A percentile compares a stretch with the other conserved stretches of the same genome.
These are phyloP conservation scores for Pyrenopolyporus hunteri DNA, from an alignment of 495 filamentous ascomycete species.

Conservation along the genomic window DNA sequence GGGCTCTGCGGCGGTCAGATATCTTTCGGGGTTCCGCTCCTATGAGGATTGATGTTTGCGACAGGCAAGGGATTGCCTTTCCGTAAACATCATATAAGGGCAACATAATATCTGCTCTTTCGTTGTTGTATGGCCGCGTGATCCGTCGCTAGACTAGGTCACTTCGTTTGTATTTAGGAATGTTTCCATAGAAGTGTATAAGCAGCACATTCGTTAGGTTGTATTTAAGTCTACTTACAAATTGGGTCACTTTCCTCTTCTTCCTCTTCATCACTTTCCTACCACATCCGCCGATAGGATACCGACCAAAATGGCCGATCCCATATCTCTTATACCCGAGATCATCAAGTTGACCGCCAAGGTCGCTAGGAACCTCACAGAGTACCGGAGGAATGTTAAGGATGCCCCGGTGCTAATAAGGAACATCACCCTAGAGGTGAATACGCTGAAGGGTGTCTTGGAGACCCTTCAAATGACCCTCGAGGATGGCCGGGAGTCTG, in stretches of 20 bases:
- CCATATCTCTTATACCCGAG: background rate
- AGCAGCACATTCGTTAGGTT: slow-evolving; percentile 4
- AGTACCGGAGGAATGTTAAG: slow-evolving; percentile 22
- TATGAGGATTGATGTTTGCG: background rate
- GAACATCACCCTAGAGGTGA: slow-evolving; percentile 12
- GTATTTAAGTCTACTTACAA: background rate
- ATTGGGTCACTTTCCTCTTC: background rate
- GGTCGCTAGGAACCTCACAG: background rate
- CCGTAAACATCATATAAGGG: background rate
- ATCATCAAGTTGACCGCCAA: background rate
- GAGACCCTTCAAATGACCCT: slow-evolving; percentile 12
- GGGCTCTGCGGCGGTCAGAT: too few species aligned
- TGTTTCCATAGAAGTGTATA: slow-evolving; percentile 9
- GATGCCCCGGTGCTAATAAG: slow-evolving; percentile 11
- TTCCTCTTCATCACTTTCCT: background rate
- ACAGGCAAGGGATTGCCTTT: background rate
- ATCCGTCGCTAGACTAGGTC: background rate
- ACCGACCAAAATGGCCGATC: slow-evolving; percentile 8
- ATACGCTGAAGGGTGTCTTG: slow-evolving; percentile 8
- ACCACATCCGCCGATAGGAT: background rate
- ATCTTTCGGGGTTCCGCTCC: too few species aligned
- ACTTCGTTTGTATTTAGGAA: too few species aligned
- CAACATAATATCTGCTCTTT: background rate
- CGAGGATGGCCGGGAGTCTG: background rate
- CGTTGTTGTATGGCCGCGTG: background rate